Conservation (phyloP, 2,329 filamentous ascomycete species). For the Penicillium brasilianum region DNA sequence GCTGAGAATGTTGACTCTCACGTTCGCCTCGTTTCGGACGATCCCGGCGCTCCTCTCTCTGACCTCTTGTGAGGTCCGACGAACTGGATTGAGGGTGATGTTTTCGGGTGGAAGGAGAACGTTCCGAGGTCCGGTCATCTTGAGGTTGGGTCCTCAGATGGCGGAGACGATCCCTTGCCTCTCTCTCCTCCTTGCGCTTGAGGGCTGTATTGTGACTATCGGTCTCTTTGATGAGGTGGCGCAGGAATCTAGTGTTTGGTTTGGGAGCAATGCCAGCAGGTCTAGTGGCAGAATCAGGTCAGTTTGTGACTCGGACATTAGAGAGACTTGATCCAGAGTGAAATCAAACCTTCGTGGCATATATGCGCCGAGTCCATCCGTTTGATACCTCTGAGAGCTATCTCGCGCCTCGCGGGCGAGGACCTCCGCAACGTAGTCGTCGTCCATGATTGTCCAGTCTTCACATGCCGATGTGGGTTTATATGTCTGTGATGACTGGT, state of each 20-base stretch:
- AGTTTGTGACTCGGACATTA: background rate
- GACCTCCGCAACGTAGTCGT: conserved; percentile 73
- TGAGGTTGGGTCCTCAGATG: conserved; percentile 55
- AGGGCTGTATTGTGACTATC: conserved; percentile 88
- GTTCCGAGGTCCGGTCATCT: conserved; percentile 24
- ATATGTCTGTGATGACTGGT: background rate
- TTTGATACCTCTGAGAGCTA: conserved; percentile 73
- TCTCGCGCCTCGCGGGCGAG: conserved; percentile 79
- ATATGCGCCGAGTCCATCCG: conserved; percentile 74
- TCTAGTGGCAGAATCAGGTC: conserved; percentile 46
- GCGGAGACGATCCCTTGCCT: conserved; percentile 73
- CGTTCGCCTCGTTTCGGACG: conserved; percentile 14
- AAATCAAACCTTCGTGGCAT: conserved; percentile 57
- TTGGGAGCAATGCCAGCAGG: conserved; percentile 73
- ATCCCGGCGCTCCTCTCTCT: conserved; percentile 25
- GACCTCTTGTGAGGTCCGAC: conserved; percentile 28
- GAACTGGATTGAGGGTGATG: conserved; percentile 27
- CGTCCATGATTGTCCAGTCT: conserved; percentile 42
- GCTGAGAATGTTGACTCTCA: conserved; percentile 26
- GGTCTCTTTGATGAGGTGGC: conserved; percentile 85
- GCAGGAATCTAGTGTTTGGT: conserved; percentile 88
- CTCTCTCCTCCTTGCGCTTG: conserved; percentile 80
- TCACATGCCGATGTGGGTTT: too few species aligned
- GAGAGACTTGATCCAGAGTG: background rate
- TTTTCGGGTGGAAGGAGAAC: conserved; percentile 44